Percentiles rank a stretch among this genome's conserved stretches.
These are phyloP conservation scores for Stentor coeruleus DNA, from an alignment of 73 alveolate genomes.

Conservation along the genomic window DNA sequence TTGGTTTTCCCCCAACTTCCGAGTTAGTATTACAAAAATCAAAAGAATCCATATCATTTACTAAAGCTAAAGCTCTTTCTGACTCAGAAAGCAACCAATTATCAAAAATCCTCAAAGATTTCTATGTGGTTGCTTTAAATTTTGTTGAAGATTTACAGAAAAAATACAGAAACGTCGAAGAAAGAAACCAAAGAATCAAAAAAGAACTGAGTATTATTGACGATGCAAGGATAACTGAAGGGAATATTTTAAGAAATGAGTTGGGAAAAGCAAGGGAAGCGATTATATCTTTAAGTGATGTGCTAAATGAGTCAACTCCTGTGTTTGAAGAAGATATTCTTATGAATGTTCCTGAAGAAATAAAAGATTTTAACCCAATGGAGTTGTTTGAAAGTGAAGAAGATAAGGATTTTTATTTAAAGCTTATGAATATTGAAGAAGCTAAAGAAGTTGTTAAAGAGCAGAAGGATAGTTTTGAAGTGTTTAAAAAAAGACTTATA, in stretches of 20 bases:
- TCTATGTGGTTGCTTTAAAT: neutral
- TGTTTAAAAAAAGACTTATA: neutral
- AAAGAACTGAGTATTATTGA: neutral
- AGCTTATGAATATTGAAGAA: neutral
- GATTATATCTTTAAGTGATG: neutral
- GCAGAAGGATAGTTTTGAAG: neutral
- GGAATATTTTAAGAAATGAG: neutral
- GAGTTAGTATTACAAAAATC: neutral
- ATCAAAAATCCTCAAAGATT: neutral
- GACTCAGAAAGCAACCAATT: neutral
- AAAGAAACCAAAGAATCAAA: neutral
- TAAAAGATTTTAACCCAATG: neutral
- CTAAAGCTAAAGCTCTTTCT: neutral
- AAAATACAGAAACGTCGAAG: constrained; percentile 9
- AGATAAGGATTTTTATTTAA: neutral
- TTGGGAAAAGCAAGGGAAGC: neutral
- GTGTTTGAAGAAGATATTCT: neutral
- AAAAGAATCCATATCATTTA: neutral
- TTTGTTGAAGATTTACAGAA: neutral
- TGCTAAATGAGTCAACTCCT: neutral
- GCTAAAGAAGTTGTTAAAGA: constrained; percentile 6
- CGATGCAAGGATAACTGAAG: neutral
- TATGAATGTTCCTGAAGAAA: neutral
- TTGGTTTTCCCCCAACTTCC: constrained; percentile 9
- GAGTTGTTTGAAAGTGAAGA: constrained; percentile 22